phyloP scores from a whole-genome alignment of 2,329 filamentous ascomycete genomes.

The Elsinoe fawcettii region DNA sequence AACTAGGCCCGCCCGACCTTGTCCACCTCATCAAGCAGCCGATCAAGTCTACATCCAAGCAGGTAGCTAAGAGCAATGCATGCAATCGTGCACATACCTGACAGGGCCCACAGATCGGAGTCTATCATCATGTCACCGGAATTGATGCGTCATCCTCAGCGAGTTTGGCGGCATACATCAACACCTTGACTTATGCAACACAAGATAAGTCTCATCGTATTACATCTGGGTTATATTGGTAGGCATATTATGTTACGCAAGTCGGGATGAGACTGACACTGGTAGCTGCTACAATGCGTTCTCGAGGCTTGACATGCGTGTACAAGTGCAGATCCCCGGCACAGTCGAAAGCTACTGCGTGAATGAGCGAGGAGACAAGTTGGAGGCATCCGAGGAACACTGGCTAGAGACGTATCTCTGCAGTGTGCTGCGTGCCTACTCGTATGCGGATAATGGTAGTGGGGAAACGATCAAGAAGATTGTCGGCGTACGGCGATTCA shows the following conservation, averaged over 20 bases:
- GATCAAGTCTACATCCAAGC: constrained; percentile 49
- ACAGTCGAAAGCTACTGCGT: constrained; percentile 96
- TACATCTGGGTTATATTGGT: constrained; percentile 91
- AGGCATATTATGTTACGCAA: constrained; percentile 26
- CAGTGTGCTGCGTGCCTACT: constrained; percentile 87
- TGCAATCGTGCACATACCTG: constrained; percentile 13
- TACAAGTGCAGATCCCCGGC: constrained; percentile 93
- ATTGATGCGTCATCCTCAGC: constrained; percentile 96
- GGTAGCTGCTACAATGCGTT: constrained; percentile 94
- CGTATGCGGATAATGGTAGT: constrained; percentile 90
- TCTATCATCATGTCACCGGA: constrained; percentile 97
- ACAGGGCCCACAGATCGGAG: constrained; percentile 56
- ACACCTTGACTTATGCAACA: constrained; percentile 87
- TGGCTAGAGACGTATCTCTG: constrained; percentile 98
- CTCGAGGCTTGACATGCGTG: constrained; percentile 94
- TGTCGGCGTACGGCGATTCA: constrained; percentile 93
- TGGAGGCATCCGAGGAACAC: constrained; percentile 82
- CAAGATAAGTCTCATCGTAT: constrained; percentile 82
- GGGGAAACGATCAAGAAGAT: constrained; percentile 95
- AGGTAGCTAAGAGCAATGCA: constrained; percentile 36
- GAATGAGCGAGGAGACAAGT: constrained; percentile 91
- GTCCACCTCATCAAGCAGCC: constrained; percentile 85
- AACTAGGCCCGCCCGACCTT: constrained; percentile 90
- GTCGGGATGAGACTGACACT: constrained; percentile 25
- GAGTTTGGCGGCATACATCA: constrained; percentile 95